Base-by-base conservation (phyloP, 345 rosid species). In the Citrus unshiu region DNA sequence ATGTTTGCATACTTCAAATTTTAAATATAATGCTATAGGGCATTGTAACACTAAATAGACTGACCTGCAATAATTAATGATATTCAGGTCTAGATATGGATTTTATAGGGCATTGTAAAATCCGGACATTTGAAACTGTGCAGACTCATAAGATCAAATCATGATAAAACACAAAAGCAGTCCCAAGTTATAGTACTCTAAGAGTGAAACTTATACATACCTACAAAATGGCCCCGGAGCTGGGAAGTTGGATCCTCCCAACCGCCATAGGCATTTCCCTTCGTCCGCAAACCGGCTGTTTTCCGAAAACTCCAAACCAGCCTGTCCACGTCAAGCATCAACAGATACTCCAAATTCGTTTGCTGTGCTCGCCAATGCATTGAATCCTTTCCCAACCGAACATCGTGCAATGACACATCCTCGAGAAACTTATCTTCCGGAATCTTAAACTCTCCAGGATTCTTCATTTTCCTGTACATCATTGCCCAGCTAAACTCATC, bases 151-250 rank as follows among this genome's bases (percentile, higher is more conserved):
- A 46, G 51, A 46, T 46, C 18, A 46, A 46, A 46, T 46, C 16
- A 12, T 12, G 3, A 12, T 46, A 46, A 46, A 46, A 3, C 51
- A 46, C 14, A 12, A 46, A 46, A 46, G 51, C 51, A 46, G 51
- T 46, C 51, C 18, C 51, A 46, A 46, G 51, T 46, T 13, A 13
- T 1, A 13, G 16, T 3, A 46, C 13, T 61, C 4, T 9, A 13
- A 27, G 10, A 13, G 4, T n/a, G 30, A 14, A 30, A 65, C 18
- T 37, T 10, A 46, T 13, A 46, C 51, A 22, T 75, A 76, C 93
- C 93, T 13, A 88, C 93, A 69, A 89, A 89, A 81, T 88, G 93
- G 7, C 93, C 93, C 3, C 93, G 85, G 60, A 89, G 87, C 81
- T 85, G 83, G 21, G 6, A 6, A n/a, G 5, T 57, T 1, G 83